A percentile compares a stretch with the other conserved stretches of the same genome.
phyloP scores from a whole-genome alignment of 2,329 filamentous ascomycete genomes.

The Botryotinia calthae region DNA sequence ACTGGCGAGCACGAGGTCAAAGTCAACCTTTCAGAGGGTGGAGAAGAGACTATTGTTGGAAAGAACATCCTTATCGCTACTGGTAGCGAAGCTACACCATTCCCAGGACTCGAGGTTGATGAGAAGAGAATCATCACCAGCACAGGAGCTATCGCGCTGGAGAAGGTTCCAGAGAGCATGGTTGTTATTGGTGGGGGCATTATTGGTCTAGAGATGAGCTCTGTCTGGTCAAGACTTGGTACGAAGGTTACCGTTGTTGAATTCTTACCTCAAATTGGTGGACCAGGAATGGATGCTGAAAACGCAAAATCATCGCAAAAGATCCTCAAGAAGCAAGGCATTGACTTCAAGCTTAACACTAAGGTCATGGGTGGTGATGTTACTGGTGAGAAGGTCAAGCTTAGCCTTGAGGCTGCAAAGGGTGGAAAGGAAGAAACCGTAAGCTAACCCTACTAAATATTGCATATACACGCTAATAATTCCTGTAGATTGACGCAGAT shows the following conservation, averaged over 20 bases:
- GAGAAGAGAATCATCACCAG: conserved; percentile 97
- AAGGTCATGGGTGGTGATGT: conserved; percentile 88
- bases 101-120: conserved; percentile 92
- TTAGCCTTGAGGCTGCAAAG: conserved; percentile 88
- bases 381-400: conserved; percentile 71
- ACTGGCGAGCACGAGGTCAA: conserved; percentile 87
- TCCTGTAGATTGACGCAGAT: conserved; percentile 78
- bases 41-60: conserved; percentile 79
- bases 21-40: conserved; percentile 85
- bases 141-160: conserved; percentile 86
- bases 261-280: conserved; percentile 93
- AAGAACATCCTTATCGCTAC: conserved; percentile 99
- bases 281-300: conserved; percentile 94
- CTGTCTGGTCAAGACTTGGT: conserved; percentile 93
- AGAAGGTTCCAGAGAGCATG: conserved; percentile 93
- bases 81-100: conserved; percentile 90
- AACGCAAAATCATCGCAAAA: conserved; percentile 90
- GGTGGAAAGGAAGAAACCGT: conserved; percentile 92
- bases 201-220: conserved; percentile 97
- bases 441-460: conserved; percentile 41
- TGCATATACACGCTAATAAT: conserved; percentile 8
- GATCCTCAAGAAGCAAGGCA: conserved; percentile 90
- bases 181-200: conserved; percentile 97
- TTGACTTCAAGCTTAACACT: conserved; percentile 97
- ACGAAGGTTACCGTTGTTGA: conserved; percentile 96